Base-by-base conservation (phyloP, 2,329 filamentous ascomycete genomes). In the Botrytis tulipae region DNA sequence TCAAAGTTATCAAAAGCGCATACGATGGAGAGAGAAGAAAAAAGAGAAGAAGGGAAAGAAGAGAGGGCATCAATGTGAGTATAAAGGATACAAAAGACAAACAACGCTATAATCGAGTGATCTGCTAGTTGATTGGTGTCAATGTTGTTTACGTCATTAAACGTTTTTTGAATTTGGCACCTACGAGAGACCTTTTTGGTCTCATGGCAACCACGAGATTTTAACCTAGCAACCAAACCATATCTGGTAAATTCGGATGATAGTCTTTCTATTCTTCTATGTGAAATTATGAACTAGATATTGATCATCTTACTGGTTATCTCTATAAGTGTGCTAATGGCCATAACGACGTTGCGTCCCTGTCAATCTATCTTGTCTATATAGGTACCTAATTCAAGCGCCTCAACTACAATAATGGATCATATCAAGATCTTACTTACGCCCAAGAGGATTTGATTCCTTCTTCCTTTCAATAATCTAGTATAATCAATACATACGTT, bases 1-100 rank as follows among this genome's bases (percentile, higher is more conserved):
- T 72, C 40, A 68, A 72, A 42, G 14, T 32, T 68, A 68, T 59
- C 46, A 42, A n/a, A 37, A 57, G 62, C 48, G 32, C n/a, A 63
- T 44, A 57, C 20, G 54, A 63, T 68, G 32, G 22, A 25, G 70
- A 59, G n/a, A n/a, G 29, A 40, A 40, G 22, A 62, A 59, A 12
- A 18, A 61, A 46, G n/a, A 32, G 40, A 40, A 40, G 22, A 62
- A 57, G 40, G 22, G n/a, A 35, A 60, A 40, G 48, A n/a, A 12
- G 10, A 37, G 40, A 5, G 18, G 8, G 18, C 7, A 54, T 35
- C 16, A 16, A 29, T 7, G 4, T n/a, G n/a, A 12, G 22, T 29
- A 54, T 67, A 6, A 25, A n/a, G 40, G n/a, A 29, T 9, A 22
- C 9, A 0, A 20, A 22, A 14, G 1, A 18, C 20, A 42, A 54